Percentiles rank a stretch among this genome's conserved stretches.
phyloP scores from a whole-genome alignment of 2,329 filamentous ascomycete species.

The Aureobasidium uvarum region DNA sequence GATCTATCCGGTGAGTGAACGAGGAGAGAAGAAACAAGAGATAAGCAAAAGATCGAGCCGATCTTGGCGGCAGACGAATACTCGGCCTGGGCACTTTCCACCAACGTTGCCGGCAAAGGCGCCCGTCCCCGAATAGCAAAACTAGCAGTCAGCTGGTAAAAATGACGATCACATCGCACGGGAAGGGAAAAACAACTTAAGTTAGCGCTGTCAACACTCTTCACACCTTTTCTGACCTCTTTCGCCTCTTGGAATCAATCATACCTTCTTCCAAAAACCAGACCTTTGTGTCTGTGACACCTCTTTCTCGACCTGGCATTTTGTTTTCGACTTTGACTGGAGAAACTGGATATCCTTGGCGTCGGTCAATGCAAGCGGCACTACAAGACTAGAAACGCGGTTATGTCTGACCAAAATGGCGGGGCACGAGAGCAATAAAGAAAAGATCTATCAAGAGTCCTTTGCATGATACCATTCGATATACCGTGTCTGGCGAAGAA shows the following conservation, averaged over 20 bases:
- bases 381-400: neutral
- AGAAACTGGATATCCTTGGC: neutral
- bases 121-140: conserved; percentile 4
- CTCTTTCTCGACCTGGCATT: neutral
- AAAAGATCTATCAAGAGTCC: too few relatives aligned
- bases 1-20: neutral
- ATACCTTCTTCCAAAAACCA: neutral
- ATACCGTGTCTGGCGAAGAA: too few relatives aligned
- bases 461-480: too few relatives aligned
- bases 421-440: too few relatives aligned
- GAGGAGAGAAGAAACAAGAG: neutral
- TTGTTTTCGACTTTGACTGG: neutral
- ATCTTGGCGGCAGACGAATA: neutral
- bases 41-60: neutral
- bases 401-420: too few relatives aligned
- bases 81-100: neutral
- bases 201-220: neutral
- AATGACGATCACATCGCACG: neutral
- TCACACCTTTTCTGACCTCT: neutral
- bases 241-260: neutral
- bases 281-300: neutral
- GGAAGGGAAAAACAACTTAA: neutral
- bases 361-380: neutral
- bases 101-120: neutral
- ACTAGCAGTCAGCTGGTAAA: neutral